Conservation (phyloP, 768 basidiomycete genomes). For the Phallus indusiatus region DNA sequence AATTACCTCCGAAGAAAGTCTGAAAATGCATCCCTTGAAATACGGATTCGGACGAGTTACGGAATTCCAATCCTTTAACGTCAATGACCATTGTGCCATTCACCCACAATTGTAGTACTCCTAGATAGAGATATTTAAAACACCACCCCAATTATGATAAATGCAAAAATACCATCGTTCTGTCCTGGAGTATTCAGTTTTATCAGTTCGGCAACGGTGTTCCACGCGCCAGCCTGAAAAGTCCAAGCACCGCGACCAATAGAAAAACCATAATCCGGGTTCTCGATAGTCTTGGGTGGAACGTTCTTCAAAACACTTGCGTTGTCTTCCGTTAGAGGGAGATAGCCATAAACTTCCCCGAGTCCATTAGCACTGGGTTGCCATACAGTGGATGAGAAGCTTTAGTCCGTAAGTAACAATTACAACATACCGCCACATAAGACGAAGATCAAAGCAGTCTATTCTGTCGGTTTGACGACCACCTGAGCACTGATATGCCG, state of each 20-base stretch:
- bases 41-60: slow-evolving; percentile 29
- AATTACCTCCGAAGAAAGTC: slow-evolving; percentile 67
- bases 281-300: slow-evolving; percentile 39
- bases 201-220: slow-evolving; percentile 53
- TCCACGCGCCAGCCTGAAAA: slow-evolving; percentile 55
- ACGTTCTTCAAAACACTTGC: slow-evolving; percentile 31
- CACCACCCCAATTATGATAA: background rate
- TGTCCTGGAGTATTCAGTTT: slow-evolving; percentile 53
- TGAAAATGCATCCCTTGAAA: slow-evolving; percentile 67
- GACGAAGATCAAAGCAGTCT: slow-evolving; percentile 56
- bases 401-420: background rate
- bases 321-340: slow-evolving; percentile 44
- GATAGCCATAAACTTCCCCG: slow-evolving; percentile 64
- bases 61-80: slow-evolving; percentile 39
- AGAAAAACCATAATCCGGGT: slow-evolving; percentile 54
- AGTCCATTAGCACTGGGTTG: slow-evolving; percentile 33
- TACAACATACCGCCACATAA: slow-evolving; percentile 60
- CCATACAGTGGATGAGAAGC: background rate
- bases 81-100: slow-evolving; percentile 49
- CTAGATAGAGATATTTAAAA: slow-evolving; percentile 21
- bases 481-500: slow-evolving; percentile 58
- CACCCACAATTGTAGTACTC: slow-evolving; percentile 57
- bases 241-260: slow-evolving; percentile 58
- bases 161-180: slow-evolving; percentile 40
- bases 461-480: slow-evolving; percentile 54